Evolutionary conservation across 2,329 filamentous ascomycete genomes (phyloP).

Genomic region (Ophiosphaerella narmari): DNA sequence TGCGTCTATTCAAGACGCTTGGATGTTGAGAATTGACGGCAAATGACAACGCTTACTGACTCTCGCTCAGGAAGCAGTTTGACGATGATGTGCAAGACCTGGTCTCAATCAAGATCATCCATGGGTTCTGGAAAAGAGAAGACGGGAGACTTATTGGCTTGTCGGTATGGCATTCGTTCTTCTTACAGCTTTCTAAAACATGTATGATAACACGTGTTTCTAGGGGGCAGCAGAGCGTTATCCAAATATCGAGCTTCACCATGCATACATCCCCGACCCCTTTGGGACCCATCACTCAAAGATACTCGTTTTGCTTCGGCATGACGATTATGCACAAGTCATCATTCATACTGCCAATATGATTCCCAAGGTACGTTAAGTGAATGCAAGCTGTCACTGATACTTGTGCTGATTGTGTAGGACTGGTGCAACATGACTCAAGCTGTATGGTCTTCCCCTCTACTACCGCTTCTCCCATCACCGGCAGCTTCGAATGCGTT

Average conservation of each 20-base stretch:
- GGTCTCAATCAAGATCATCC: slow-evolving; percentile 63
- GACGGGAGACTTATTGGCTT: slow-evolving; percentile 62
- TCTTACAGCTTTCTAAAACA: neutral
- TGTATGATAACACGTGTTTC: slow-evolving; percentile 10
- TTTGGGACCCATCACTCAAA: slow-evolving; percentile 88
- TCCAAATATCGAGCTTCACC: slow-evolving; percentile 70
- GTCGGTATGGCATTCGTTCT: slow-evolving; percentile 53
- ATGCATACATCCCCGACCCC: slow-evolving; percentile 78
- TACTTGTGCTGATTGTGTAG: neutral
- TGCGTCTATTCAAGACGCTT: slow-evolving; percentile 18
- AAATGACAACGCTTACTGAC: slow-evolving; percentile 4
- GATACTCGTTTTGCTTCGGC: slow-evolving; percentile 80
- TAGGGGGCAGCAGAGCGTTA: slow-evolving; percentile 66
- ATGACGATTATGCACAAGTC: slow-evolving; percentile 76
- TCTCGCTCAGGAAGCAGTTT: slow-evolving; percentile 51
- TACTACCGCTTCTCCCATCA: slow-evolving; percentile 59
- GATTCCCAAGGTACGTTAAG: slow-evolving; percentile 54
- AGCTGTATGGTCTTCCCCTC: slow-evolving; percentile 77
- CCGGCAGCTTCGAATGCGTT: neutral
- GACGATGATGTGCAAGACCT: slow-evolving; percentile 59
- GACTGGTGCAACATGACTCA: slow-evolving; percentile 92
- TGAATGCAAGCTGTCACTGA: neutral
- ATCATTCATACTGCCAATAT: slow-evolving; percentile 91
- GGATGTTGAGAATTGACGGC: neutral
- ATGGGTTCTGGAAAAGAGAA: slow-evolving; percentile 71